A percentile compares a stretch with the other conserved stretches of the same genome.
Conservation (phyloP, 805 yeast species). For the Yamadazyma philogaea region DNA sequence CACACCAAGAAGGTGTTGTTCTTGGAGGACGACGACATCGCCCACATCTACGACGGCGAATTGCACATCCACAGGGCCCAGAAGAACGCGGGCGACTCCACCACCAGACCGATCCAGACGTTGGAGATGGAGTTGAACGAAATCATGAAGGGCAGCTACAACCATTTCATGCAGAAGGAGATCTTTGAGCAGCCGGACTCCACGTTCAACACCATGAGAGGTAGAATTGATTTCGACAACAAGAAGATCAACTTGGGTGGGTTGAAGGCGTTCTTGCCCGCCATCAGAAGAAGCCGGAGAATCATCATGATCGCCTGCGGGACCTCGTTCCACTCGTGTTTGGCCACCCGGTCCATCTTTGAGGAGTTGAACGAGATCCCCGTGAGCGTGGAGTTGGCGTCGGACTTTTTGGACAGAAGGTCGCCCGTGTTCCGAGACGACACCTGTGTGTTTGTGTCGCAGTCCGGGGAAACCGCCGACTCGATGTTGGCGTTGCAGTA, state of each 20-base stretch:
- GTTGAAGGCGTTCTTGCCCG: conserved; percentile 74
- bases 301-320: conserved; percentile 99
- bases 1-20: conserved; percentile 96
- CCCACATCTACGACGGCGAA: conserved; percentile 97
- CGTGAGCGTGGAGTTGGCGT: conserved; percentile 86
- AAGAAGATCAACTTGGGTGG: conserved; percentile 84
- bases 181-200: conserved; percentile 99
- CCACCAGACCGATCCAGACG: conserved; percentile 94
- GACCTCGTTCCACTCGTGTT: conserved; percentile 96
- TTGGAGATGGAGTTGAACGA: conserved; percentile 95
- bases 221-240: conserved; percentile 90
- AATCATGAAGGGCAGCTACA: conserved; percentile 96
- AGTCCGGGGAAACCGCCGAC: conserved; percentile 99
- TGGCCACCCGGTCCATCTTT: conserved; percentile 93
- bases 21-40: conserved; percentile 97
- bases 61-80: conserved; percentile 96
- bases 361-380: conserved; percentile 97
- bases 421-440: conserved; percentile 99
- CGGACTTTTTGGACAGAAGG: conserved; percentile 89
- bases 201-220: conserved; percentile 98
- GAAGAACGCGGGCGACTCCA: conserved; percentile 76
- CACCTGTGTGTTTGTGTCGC: conserved; percentile 95
- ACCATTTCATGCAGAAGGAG: conserved; percentile 98
- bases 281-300: conserved; percentile 91
- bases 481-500: conserved; percentile 91